These are phyloP conservation scores for Hyaloraphidium curvatum DNA, from an alignment of 192 early-diverging fungal species.

Conservation along the genomic window DNA sequence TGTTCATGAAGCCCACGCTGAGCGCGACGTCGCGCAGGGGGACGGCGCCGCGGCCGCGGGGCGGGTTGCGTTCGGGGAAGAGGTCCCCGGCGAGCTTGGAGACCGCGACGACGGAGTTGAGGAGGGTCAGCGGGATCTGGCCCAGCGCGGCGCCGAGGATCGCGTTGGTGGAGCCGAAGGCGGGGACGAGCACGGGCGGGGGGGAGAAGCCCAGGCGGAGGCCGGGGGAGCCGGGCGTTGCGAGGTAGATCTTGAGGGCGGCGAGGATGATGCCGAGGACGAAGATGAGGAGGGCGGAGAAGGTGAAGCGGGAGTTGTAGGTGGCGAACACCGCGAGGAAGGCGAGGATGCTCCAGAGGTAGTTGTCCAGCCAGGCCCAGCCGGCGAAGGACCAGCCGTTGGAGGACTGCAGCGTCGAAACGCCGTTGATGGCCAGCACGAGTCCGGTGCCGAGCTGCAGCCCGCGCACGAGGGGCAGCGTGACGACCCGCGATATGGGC, in stretches of 20 bases:
- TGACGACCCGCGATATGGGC: conserved; percentile 44
- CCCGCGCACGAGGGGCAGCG: conserved; percentile 51
- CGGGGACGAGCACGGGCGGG: conserved; percentile 33
- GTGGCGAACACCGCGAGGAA: conserved; percentile 46
- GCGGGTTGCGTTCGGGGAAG: conserved; percentile 44
- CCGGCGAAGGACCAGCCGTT: not conserved
- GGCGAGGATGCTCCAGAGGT: conserved; percentile 44
- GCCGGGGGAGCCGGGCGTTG: conserved; percentile 14
- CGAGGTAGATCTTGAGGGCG: conserved; percentile 24
- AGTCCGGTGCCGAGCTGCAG: conserved; percentile 62
- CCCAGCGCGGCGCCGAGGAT: conserved; percentile 65
- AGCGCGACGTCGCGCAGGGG: conserved; percentile 19
- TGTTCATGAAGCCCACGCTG: conserved; percentile 59
- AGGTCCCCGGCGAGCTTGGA: conserved; percentile 56
- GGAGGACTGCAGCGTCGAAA: conserved; percentile 8
- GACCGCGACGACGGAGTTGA: conserved; percentile 56
- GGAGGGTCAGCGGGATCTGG: conserved; percentile 65
- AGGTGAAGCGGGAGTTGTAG: conserved; percentile 40
- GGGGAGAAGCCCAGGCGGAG: conserved; percentile 11
- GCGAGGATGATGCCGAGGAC: conserved; percentile 46
- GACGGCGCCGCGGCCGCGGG: conserved; percentile 12
- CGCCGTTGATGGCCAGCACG: conserved; percentile 45
- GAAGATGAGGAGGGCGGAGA: conserved; percentile 53
- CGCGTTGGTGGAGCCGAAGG: conserved; percentile 43
- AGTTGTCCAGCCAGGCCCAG: conserved; percentile 32